Evolutionary conservation across 1,284 basidiomycete species (phyloP).

Genomic region (Ustilago hordei): DNA sequence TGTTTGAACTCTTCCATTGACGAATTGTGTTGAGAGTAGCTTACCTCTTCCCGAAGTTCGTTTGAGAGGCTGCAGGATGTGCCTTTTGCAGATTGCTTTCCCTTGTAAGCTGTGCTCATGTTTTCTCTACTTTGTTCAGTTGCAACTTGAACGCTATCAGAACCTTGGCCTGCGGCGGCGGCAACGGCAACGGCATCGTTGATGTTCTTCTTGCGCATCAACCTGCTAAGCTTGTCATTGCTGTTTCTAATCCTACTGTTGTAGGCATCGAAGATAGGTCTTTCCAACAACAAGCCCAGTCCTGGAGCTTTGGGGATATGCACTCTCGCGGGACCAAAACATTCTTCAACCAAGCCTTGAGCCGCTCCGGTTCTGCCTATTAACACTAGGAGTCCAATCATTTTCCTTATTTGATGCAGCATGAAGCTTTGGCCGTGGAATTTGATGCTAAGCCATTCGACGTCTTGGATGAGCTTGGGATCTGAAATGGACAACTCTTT

Average conservation of each 20-base stretch:
- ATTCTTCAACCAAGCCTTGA: conserved; percentile 69
- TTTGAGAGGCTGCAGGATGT: conserved; percentile 20
- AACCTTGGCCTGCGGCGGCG: neutral
- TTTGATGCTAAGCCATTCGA: conserved; percentile 93
- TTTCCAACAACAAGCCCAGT: conserved; percentile 91
- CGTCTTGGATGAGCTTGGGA: conserved; percentile 80
- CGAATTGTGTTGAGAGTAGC: conserved; percentile 33
- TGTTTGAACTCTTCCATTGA: conserved; percentile 66
- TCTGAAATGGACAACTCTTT: conserved; percentile 61
- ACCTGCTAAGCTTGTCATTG: conserved; percentile 62
- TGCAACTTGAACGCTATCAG: neutral
- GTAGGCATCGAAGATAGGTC: conserved; percentile 87
- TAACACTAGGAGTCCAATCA: conserved; percentile 90
- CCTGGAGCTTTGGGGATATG: conserved; percentile 96
- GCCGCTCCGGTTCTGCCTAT: conserved; percentile 58
- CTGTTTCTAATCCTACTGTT: conserved; percentile 74
- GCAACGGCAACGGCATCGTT: conserved; percentile 15
- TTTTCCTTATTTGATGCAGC: conserved; percentile 96
- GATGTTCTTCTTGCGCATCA: conserved; percentile 66
- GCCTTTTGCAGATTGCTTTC: conserved; percentile 9
- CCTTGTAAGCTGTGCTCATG: neutral
- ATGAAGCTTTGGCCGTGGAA: conserved; percentile 99
- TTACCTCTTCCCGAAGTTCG: conserved; percentile 49
- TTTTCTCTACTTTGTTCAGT: neutral
- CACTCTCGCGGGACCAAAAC: conserved; percentile 78